A percentile compares a stretch with the other conserved stretches of the same genome.
phyloP scores from a whole-genome alignment of 768 basidiomycete species.

The Calocybe indica region DNA sequence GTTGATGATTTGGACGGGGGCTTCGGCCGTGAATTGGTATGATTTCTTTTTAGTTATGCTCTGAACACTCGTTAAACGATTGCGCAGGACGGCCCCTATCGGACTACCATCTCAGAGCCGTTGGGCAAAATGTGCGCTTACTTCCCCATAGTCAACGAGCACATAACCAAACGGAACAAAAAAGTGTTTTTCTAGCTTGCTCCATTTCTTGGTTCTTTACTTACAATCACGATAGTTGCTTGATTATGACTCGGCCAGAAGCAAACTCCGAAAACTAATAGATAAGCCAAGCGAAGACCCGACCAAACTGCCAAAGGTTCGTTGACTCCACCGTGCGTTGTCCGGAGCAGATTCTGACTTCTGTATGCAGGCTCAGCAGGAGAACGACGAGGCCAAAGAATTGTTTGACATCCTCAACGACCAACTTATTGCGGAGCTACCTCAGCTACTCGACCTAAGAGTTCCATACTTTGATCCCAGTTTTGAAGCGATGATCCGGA shows the following conservation, averaged over 20 bases:
- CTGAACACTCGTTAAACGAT: neutral
- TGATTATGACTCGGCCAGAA: conserved; percentile 92
- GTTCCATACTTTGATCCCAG: conserved; percentile 98
- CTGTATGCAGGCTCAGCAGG: conserved; percentile 78
- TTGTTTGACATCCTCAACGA: conserved; percentile 91
- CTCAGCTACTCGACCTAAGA: conserved; percentile 88
- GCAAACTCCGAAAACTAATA: conserved; percentile 80
- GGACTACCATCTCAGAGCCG: conserved; percentile 93
- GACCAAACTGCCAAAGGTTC: conserved; percentile 70
- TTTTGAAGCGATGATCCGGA: conserved; percentile 97
- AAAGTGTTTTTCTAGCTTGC: conserved; percentile 50
- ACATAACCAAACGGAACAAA: conserved; percentile 92
- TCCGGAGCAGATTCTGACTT: neutral
- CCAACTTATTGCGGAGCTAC: conserved; percentile 86
- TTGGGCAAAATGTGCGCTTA: conserved; percentile 96
- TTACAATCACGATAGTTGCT: conserved; percentile 53
- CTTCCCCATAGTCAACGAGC: conserved; percentile 90
- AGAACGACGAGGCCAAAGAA: conserved; percentile 91
- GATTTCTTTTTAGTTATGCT: conserved; percentile 17
- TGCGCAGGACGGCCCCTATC: conserved; percentile 82
- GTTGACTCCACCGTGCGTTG: neutral
- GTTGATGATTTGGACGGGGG: conserved; percentile 90
- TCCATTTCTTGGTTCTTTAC: neutral
- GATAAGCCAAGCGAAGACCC: conserved; percentile 94
- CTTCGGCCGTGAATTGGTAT: conserved; percentile 78